Base-by-base conservation (phyloP, 2,329 filamentous ascomycete genomes). In the Colletotrichum sidae region DNA sequence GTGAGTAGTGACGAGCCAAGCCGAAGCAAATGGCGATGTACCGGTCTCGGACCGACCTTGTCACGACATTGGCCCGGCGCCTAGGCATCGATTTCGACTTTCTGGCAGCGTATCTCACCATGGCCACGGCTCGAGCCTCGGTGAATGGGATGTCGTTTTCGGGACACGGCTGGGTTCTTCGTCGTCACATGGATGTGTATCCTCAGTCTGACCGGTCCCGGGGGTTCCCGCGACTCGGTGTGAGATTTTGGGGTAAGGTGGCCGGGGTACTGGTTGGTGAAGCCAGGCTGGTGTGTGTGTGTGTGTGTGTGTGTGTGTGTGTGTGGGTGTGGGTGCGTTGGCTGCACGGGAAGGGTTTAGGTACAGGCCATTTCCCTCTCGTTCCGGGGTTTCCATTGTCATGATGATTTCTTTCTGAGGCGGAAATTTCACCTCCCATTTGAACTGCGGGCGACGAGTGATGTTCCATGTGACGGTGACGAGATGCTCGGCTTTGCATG, bases 211-310 rank as follows among this genome's bases (percentile, higher is more conserved):
- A 65, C 62, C 57, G 62, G 62, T 65, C 46, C 57, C 62, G 57
- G 57, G 62, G 62, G 41, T 45, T 65, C 51, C 57, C 57, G 62
- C 42, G 44, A 42, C 62, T 62, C 62, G 62, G 62, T 65, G 62
- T 65, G 62, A 61, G 52, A 65, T 61, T 65, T 54, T 25, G 10
- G 46, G n/a, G 35, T 25, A 25, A 25, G 55, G 47, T 52, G 42
- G 45, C 55, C 47, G 15, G 39, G 61, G 50, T 37, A 38, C 12
- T n/a, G 33, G 45, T 41, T 51, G 52, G 52, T 60, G 44, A 41
- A 37, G 51, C 49, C 44, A 50, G 56, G 35, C 44, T 42, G 13
- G 34, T 8, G 25, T 25, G 25, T 25, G 4, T 25, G 4, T 25
- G 25, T 25, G 25, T 25, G 4, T 25, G 25, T 25, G 25, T 25